phyloP scores from a whole-genome alignment of 192 early-diverging fungal genomes.

The Spizellomyces sp. region DNA sequence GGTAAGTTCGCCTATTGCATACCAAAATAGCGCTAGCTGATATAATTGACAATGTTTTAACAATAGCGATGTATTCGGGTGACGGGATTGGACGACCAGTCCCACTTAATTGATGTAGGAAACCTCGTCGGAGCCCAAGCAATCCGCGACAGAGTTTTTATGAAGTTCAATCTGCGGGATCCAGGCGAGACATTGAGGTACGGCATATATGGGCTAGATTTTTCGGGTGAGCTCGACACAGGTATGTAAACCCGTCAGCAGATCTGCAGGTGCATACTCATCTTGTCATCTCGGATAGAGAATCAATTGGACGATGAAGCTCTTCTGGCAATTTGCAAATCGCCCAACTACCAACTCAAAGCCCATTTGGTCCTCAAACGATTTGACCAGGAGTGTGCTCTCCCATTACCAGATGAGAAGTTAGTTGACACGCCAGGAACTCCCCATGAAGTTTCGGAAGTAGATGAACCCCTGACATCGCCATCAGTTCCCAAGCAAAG shows the following conservation, averaged over 20 bases:
- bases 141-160: conserved; percentile 73
- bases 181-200: conserved; percentile 8
- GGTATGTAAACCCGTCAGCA: not conserved
- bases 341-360: conserved; percentile 15
- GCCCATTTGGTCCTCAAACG: conserved; percentile 19
- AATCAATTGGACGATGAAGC: conserved; percentile 3
- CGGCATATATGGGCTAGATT: conserved; percentile 22
- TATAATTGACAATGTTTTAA: not conserved
- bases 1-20: not conserved
- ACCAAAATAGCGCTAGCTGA: not conserved
- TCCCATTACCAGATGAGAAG: conserved; percentile 1
- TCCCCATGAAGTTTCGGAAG: not conserved
- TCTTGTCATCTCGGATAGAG: not conserved
- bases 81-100: conserved; percentile 74
- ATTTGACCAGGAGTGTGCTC: not conserved
- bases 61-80: conserved; percentile 70
- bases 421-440: not conserved
- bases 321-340: conserved; percentile 12
- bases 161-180: conserved; percentile 72
- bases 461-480: not conserved
- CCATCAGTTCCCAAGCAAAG: not conserved
- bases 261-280: not conserved
- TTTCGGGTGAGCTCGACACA: conserved; percentile 7
- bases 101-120: conserved; percentile 73
- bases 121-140: conserved; percentile 62